phyloP scores from a whole-genome alignment of 2,329 filamentous ascomycete genomes.

The Pseudopithomyces maydicus region DNA sequence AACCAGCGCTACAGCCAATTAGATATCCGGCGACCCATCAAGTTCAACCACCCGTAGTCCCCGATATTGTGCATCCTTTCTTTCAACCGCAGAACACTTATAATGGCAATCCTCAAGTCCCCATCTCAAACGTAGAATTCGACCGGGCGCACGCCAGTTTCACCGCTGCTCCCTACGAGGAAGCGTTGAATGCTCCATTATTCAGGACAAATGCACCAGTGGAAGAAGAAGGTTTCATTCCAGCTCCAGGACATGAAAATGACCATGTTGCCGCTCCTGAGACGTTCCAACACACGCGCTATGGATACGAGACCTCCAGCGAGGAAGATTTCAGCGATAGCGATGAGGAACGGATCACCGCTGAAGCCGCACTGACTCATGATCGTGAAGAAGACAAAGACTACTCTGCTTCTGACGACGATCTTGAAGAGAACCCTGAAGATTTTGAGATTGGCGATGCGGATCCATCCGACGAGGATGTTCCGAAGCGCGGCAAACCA shows the following conservation, averaged over 20 bases:
- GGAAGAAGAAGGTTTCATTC: conserved; percentile 48
- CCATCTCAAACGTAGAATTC: conserved; percentile 3
- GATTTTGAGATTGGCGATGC: conserved; percentile 36
- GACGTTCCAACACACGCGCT: conserved; percentile 24
- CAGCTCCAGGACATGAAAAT: conserved; percentile 39
- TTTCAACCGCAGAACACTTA: conserved; percentile 25
- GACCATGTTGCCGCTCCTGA: conserved; percentile 34
- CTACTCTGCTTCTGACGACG: conserved; percentile 38
- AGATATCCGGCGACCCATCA: conserved; percentile 13
- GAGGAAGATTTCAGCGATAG: conserved; percentile 26
- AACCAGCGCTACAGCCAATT: conserved; percentile 17
- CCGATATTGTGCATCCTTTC: conserved; percentile 20
- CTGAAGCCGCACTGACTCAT: conserved; percentile 32
- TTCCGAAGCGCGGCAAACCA: conserved; percentile 21
- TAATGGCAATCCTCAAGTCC: not conserved
- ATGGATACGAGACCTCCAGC: conserved; percentile 27
- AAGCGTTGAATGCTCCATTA: conserved; percentile 30
- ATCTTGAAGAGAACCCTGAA: conserved; percentile 33
- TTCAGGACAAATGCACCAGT: conserved; percentile 30
- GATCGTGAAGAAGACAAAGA: conserved; percentile 42
- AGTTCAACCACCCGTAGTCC: conserved; percentile 17
- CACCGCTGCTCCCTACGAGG: conserved; percentile 19
- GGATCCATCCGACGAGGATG: conserved; percentile 31
- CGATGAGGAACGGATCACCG: conserved; percentile 36
- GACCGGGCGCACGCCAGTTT: conserved; percentile 15